Evolutionary conservation across 768 basidiomycete genomes (phyloP), one percentile per base, ranked within the genome.

Genomic region (Neoboletus subvelutipes): DNA sequence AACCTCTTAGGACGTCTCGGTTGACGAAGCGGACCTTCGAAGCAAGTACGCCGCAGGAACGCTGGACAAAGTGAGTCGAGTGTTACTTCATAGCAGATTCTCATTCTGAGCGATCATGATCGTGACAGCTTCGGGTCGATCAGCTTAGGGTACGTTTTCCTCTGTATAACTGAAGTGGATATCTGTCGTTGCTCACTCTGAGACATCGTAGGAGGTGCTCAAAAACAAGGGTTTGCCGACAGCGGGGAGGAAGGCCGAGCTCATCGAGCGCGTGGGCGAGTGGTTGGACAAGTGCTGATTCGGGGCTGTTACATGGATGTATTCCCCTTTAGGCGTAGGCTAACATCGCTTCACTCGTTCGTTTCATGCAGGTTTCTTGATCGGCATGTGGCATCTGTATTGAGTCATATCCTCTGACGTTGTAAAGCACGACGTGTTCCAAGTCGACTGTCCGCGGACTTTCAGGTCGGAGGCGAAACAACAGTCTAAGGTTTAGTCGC

Each of bases 1-100:
- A n/a, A n/a, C n/a, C 63, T 34, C 15, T 24, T 64, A 90, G 85
- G 85, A 90, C 33, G 71, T 81, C 28, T 80, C 77, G 50, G 78
- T 88, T 17, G 83, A 85, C 63, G 86, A 93, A 67, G 82, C 81
- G 41, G 91, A 93, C 71, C 78, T 95, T 47, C 82, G 85, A 55
- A 85, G 82, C 60, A 81, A 78, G 66, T 85, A 83, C 64, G 80
- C 85, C 15, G 72, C 71, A 15, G 89, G 84, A 6, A 75, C 71
- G 18, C 74, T 94, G 42, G 74, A 58, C 52, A 96, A 93, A 79
- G 91, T 91, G 68, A 65, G 77, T 61, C 34, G 2, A 36, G 11
- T 40, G 12, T 8, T 37, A n/a, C 15, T 11, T 51, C 10, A 31
- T 52, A 8, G 11, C 34, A 18, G 13, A 45, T 45, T 59, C 51